These are phyloP conservation scores for Fusarium euwallaceae DNA, from an alignment of 2,329 filamentous ascomycete species.

Conservation along the genomic window DNA sequence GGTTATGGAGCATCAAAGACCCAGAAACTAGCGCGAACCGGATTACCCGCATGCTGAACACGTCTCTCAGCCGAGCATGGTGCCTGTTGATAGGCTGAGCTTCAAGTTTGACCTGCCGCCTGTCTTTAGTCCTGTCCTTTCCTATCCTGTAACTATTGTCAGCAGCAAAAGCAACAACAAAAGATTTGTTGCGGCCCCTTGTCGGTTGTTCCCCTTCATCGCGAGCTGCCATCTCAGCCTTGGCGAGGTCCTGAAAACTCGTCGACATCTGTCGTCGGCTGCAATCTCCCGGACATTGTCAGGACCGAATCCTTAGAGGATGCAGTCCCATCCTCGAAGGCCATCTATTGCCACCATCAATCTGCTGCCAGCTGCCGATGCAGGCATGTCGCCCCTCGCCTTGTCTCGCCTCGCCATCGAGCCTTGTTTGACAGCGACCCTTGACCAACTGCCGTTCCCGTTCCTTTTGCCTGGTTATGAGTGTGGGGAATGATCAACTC, in stretches of 20 bases:
- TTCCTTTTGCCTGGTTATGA: not conserved
- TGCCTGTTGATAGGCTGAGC: slow-evolving; percentile 21
- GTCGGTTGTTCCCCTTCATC: not conserved
- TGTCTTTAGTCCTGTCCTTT: not conserved
- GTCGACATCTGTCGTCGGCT: not conserved
- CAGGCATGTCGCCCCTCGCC: not conserved
- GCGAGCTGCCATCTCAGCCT: not conserved
- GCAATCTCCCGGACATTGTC: slow-evolving; percentile 4
- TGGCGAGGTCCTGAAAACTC: not conserved
- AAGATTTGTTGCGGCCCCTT: not conserved
- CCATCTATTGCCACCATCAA: not conserved
- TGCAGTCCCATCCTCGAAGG: not conserved
- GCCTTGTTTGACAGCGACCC: not conserved
- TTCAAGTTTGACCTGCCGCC: slow-evolving; percentile 12
- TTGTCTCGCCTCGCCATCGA: not conserved
- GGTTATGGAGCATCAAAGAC: slow-evolving; percentile 1
- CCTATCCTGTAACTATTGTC: not conserved
- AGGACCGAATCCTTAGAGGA: slow-evolving; percentile 2
- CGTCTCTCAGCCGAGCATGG: slow-evolving; percentile 16
- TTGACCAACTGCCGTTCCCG: slow-evolving; percentile 7
- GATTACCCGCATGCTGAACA: slow-evolving; percentile 38
- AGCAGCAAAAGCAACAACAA: slow-evolving; percentile 28
- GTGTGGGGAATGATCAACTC: slow-evolving; percentile 16
- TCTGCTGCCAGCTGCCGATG: not conserved
- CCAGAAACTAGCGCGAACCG: slow-evolving; percentile 32